Base-by-base conservation (phyloP, 2,329 filamentous ascomycete genomes). In the Aspergillus sp. region DNA sequence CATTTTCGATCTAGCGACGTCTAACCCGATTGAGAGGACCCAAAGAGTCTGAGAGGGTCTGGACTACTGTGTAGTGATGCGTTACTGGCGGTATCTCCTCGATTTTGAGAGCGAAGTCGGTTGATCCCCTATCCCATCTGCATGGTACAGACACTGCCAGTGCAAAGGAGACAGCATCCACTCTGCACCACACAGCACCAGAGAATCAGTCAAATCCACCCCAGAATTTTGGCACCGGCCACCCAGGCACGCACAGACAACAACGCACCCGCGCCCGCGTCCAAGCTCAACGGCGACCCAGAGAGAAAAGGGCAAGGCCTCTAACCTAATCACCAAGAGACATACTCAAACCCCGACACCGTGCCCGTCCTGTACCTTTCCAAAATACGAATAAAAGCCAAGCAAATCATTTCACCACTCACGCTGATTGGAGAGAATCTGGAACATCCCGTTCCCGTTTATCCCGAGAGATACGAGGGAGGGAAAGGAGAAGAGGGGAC, bases 281-380 rank as follows among this genome's bases (percentile, higher is more conserved):
- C 47, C 25, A 50, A 50, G 47, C 47, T 50, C 47, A 50, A 50
- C 47, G 44, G 25, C 44, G 25, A 27, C 47, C 47, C 47, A 32
- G 47, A 23, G 30, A 50, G 11, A 30, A 10, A 15, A 8, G 25
- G 30, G 17, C 47, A n/a, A 47, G 39, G 41, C 17, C 13, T 21
- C 41, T 21, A 44, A 21, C 39, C 39, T 42, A 44, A 19, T 19
- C 6, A 23, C 19, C 41, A 44, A 44, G 41, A 36, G 32, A 11
- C 32, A 36, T 11, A 36, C 0, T 36, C 32, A 36, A 36, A 23
- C 13, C 41, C 21, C 19, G 41, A 44, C 41, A 21, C 19, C 19
- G 17, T 23, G 19, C 19, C 19, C 19, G 3, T 7, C 17, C 21
- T 3, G 7, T 13, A 8, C 41, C 21, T 21, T 19, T 21, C 10